A percentile compares a stretch with the other conserved stretches of the same genome.
Evolutionary conservation across 257 asterid genomes (phyloP).

Genomic region (Gardenia jasminoides): DNA sequence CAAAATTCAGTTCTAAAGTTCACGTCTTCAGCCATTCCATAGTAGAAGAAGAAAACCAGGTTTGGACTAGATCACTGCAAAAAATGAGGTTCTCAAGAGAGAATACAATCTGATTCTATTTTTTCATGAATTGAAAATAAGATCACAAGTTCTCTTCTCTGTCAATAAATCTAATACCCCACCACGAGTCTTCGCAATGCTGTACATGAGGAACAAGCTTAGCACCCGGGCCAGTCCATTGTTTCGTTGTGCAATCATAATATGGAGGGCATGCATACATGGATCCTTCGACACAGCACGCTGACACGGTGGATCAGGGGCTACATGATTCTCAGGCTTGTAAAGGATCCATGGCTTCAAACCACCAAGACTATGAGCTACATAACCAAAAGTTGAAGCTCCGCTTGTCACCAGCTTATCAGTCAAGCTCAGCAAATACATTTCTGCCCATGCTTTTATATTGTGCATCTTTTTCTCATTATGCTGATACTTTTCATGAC

Average conservation of each 20-base stretch:
- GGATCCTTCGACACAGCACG: conserved; percentile 67
- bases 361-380: conserved; percentile 84
- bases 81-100: conserved; percentile 12
- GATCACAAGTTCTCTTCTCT: neutral
- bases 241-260: conserved; percentile 44
- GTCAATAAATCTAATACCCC: conserved; percentile 8
- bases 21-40: neutral
- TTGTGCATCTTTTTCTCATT: conserved; percentile 38
- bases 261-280: conserved; percentile 67
- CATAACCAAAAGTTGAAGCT: conserved; percentile 83
- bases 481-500: conserved; percentile 59
- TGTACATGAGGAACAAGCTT: conserved; percentile 34
- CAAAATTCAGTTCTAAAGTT: neutral
- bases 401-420: conserved; percentile 75
- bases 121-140: too few species aligned
- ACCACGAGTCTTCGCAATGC: conserved; percentile 11
- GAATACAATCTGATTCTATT: too few species aligned
- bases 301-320: conserved; percentile 53
- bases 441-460: neutral
- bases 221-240: conserved; percentile 21
- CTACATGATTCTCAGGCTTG: conserved; percentile 46
- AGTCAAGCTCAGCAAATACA: conserved; percentile 42
- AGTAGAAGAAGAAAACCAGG: neutral
- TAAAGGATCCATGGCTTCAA: conserved; percentile 71
- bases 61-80: too few species aligned